Evolutionary conservation across 768 basidiomycete species (phyloP).

Genomic region (Boletus subparvulus): DNA sequence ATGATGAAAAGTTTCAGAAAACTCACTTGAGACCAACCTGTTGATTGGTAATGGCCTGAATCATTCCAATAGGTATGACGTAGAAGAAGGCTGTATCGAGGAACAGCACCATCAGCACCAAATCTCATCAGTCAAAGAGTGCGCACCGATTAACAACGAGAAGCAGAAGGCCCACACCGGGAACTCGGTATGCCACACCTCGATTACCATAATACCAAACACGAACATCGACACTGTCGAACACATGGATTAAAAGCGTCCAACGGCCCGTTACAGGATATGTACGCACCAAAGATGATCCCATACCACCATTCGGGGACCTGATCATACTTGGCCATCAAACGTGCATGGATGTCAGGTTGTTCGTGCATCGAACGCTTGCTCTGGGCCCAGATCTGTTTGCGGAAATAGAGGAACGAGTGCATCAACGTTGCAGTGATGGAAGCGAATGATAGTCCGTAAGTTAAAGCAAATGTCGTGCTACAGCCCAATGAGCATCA

Average conservation of each 20-base stretch:
- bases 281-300: constrained; percentile 25
- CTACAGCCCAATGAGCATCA: constrained; percentile 9
- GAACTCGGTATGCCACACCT: constrained; percentile 57
- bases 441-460: constrained; percentile 78
- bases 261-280: neutral
- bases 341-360: constrained; percentile 66
- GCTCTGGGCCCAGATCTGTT: constrained; percentile 73
- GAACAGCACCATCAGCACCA: neutral
- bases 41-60: constrained; percentile 79
- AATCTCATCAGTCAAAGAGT: constrained; percentile 9
- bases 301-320: constrained; percentile 65
- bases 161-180: constrained; percentile 45
- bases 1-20: neutral
- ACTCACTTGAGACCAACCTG: constrained; percentile 56
- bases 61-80: constrained; percentile 72
- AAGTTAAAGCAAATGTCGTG: constrained; percentile 72
- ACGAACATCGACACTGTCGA: constrained; percentile 47
- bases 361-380: constrained; percentile 74
- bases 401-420: constrained; percentile 71
- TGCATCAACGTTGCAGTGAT: constrained; percentile 77
- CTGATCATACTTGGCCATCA: constrained; percentile 56
- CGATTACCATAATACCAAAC: constrained; percentile 58
- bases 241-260: neutral
- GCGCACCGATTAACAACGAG: constrained; percentile 27
- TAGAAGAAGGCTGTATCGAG: constrained; percentile 48